Evolutionary conservation across 2,329 filamentous ascomycete species (phyloP).

Genomic region (Orbilia javanica): DNA sequence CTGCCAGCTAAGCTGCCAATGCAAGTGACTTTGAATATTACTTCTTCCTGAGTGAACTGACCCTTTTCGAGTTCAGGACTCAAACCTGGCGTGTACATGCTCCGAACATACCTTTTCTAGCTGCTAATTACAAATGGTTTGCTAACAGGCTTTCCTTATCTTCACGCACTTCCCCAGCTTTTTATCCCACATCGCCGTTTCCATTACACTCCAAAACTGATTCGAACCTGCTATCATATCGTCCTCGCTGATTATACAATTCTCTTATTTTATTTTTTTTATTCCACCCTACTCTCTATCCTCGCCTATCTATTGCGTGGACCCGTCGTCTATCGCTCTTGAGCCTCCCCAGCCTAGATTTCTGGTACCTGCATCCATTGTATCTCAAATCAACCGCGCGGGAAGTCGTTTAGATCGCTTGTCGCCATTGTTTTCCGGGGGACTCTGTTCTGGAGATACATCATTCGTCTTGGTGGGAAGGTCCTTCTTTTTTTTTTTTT

Average conservation of each 20-base stretch:
- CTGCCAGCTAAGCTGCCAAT: conserved; percentile 59
- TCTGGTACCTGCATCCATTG: conserved; percentile 56
- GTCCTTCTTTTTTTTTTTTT: conserved; percentile 6
- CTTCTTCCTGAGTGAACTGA: conserved; percentile 23
- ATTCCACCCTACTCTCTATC: conserved; percentile 29
- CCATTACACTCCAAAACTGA: conserved; percentile 57
- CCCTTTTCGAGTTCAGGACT: conserved; percentile 29
- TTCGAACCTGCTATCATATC: conserved; percentile 52
- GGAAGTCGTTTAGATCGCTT: conserved; percentile 56
- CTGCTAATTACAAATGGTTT: conserved; percentile 59
- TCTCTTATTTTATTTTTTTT: conserved; percentile 53
- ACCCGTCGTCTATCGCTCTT: conserved; percentile 52
- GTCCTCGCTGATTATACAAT: conserved; percentile 46
- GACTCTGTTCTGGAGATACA: conserved; percentile 23
- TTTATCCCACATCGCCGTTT: conserved; percentile 54
- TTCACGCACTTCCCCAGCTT: conserved; percentile 58
- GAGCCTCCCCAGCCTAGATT: conserved; percentile 52
- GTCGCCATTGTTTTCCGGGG: conserved; percentile 37
- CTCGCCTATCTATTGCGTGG: conserved; percentile 54
- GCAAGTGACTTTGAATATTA: conserved; percentile 23
- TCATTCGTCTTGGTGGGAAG: conserved; percentile 15
- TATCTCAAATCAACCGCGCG: conserved; percentile 57
- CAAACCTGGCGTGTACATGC: conserved; percentile 42
- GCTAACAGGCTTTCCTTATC: conserved; percentile 58
- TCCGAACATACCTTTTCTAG: conserved; percentile 52